These are phyloP conservation scores for Fusarium pseudograminearum DNA, from an alignment of 2,329 filamentous ascomycete genomes.

Conservation along the genomic window DNA sequence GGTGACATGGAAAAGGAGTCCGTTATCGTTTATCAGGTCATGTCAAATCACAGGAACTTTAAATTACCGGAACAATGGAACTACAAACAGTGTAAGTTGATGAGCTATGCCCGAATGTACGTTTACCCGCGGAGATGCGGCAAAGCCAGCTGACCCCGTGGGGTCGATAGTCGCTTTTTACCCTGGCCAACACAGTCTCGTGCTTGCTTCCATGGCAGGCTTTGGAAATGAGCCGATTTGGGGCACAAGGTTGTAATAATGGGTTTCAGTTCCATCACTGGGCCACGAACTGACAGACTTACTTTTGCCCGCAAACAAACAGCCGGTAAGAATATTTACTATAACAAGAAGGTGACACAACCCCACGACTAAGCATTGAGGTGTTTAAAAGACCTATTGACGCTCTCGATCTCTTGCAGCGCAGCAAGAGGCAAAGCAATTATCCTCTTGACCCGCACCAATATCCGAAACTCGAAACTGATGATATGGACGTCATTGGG, in stretches of 20 bases:
- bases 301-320: not conserved
- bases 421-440: slow-evolving; percentile 5
- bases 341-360: slow-evolving; percentile 9
- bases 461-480: not conserved
- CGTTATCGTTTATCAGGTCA: slow-evolving; percentile 21
- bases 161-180: slow-evolving; percentile 12
- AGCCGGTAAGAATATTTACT: not conserved
- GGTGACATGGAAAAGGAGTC: slow-evolving; percentile 3
- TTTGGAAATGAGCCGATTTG: slow-evolving; percentile 22
- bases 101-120: slow-evolving; percentile 18
- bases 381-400: not conserved
- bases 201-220: not conserved
- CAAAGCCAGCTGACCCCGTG: slow-evolving; percentile 28
- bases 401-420: not conserved
- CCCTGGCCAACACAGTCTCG: slow-evolving; percentile 16
- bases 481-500: not conserved
- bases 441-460: slow-evolving; percentile 3
- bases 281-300: slow-evolving; percentile 1
- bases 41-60: slow-evolving; percentile 13
- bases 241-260: not conserved
- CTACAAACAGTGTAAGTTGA: slow-evolving; percentile 8
- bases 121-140: slow-evolving; percentile 32
- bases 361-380: not conserved
- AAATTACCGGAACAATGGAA: slow-evolving; percentile 1
- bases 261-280: slow-evolving; percentile 20